These are phyloP conservation scores for Saccharum hybrid DNA, from an alignment of 202 grass and related monocot species.

Conservation along the genomic window DNA sequence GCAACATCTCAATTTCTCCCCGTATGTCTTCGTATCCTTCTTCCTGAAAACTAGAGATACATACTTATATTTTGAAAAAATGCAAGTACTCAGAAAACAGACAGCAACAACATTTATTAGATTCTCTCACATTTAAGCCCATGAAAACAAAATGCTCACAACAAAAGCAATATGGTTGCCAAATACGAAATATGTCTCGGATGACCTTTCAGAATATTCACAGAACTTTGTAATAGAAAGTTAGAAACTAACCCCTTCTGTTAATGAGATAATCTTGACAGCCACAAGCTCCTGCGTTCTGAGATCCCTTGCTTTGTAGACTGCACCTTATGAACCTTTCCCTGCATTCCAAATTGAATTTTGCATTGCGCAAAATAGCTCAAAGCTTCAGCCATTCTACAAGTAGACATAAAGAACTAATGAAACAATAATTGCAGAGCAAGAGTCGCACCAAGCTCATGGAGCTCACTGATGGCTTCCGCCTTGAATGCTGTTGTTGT, in stretches of 20 bases:
- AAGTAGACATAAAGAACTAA: not conserved
- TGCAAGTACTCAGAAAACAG: slow-evolving; percentile 51
- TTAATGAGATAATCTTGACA: slow-evolving; percentile 95
- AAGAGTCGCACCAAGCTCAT: too few species aligned
- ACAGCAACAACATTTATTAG: slow-evolving; percentile 2
- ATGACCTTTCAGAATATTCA: slow-evolving; percentile 10
- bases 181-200: slow-evolving; percentile 16
- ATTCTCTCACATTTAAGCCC: slow-evolving; percentile 23
- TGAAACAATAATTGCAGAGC: too few species aligned
- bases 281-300: slow-evolving; percentile 96
- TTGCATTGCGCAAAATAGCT: slow-evolving; percentile 39
- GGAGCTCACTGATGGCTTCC: too few species aligned
- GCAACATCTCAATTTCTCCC: slow-evolving; percentile 99
- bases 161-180: slow-evolving; percentile 31
- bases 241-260: slow-evolving; percentile 86
- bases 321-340: slow-evolving; percentile 95
- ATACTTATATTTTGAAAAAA: slow-evolving; percentile 43
- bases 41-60: slow-evolving; percentile 63
- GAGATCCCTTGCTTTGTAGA: slow-evolving; percentile 98
- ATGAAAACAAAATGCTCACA: slow-evolving; percentile 29
- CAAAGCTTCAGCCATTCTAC: slow-evolving; percentile 6
- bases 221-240: slow-evolving; percentile 45
- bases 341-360: slow-evolving; percentile 60
- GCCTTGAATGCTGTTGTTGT: too few species aligned
- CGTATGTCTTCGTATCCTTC: slow-evolving; percentile 99